phyloP scores from a whole-genome alignment of 2,329 filamentous ascomycete species.

The Botrytis pseudocinerea region DNA sequence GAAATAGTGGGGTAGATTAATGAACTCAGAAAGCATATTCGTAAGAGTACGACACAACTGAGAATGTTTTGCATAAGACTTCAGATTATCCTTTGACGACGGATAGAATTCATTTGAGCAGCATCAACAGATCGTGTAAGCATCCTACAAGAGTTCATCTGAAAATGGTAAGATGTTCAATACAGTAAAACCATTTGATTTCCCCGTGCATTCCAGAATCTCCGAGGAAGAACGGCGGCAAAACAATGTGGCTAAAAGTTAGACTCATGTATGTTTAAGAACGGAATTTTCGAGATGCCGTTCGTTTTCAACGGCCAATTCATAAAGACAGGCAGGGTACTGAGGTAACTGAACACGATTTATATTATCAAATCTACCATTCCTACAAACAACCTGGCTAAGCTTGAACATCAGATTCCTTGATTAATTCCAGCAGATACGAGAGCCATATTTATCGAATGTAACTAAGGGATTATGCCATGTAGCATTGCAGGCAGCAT shows the following conservation, averaged over 20 bases:
- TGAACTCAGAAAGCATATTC: constrained; percentile 1
- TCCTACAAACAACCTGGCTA: background rate
- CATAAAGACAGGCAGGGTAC: background rate
- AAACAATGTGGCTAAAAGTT: background rate
- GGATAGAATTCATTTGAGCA: background rate
- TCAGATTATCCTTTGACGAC: background rate
- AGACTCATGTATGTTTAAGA: background rate
- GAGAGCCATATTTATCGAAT: background rate
- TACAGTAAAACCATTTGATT: background rate
- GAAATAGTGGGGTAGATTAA: constrained; percentile 10
- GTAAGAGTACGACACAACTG: background rate
- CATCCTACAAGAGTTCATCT: background rate
- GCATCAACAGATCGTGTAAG: background rate
- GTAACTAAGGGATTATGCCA: constrained; percentile 1
- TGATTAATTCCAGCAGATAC: background rate
- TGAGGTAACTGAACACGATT: background rate
- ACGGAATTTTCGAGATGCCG: background rate
- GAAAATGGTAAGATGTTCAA: background rate
- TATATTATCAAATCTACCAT: constrained; percentile 10
- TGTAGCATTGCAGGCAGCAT: background rate
- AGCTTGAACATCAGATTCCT: background rate
- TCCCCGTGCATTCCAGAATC: background rate
- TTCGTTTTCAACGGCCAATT: background rate
- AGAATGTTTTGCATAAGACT: constrained; percentile 12
- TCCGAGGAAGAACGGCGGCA: background rate